Evolutionary conservation across 2,329 filamentous ascomycete species (phyloP).

Genomic region (Cadophora luteo-olivacea): DNA sequence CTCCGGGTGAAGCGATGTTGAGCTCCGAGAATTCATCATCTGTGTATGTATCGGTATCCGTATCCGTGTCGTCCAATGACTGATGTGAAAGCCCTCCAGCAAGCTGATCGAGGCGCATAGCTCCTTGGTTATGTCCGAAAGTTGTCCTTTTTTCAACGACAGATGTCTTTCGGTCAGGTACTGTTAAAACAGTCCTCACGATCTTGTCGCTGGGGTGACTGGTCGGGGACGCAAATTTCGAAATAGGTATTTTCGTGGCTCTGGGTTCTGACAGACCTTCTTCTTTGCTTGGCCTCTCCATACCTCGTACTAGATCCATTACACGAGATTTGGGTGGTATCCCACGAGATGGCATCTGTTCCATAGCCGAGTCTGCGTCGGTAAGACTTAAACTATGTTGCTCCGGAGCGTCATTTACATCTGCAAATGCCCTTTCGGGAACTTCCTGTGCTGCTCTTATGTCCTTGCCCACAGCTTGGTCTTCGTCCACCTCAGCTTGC

Average conservation of each 20-base stretch:
- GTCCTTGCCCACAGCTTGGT: background rate
- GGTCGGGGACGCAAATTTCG: slow-evolving; percentile 2
- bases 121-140: slow-evolving; percentile 18
- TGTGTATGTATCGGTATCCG: background rate
- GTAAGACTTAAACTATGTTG: slow-evolving; percentile 62
- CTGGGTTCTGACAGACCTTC: background rate
- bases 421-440: slow-evolving; percentile 61
- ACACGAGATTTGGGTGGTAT: background rate
- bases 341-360: background rate
- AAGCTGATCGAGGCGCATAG: background rate
- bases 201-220: slow-evolving; percentile 29
- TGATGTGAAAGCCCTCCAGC: slow-evolving; percentile 1
- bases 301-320: background rate
- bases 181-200: slow-evolving; percentile 32
- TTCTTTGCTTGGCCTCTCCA: background rate
- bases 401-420: slow-evolving; percentile 64
- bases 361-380: slow-evolving; percentile 24
- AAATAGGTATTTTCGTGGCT: background rate
- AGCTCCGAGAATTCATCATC: slow-evolving; percentile 23
- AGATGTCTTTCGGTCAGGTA: slow-evolving; percentile 23
- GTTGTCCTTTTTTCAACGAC: slow-evolving; percentile 17
- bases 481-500: slow-evolving; percentile 33
- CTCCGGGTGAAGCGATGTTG: slow-evolving; percentile 26
- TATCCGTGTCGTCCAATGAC: slow-evolving; percentile 25
- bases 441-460: slow-evolving; percentile 44